Conservation (phyloP, 257 asterid species). For the Coffea canephora region DNA sequence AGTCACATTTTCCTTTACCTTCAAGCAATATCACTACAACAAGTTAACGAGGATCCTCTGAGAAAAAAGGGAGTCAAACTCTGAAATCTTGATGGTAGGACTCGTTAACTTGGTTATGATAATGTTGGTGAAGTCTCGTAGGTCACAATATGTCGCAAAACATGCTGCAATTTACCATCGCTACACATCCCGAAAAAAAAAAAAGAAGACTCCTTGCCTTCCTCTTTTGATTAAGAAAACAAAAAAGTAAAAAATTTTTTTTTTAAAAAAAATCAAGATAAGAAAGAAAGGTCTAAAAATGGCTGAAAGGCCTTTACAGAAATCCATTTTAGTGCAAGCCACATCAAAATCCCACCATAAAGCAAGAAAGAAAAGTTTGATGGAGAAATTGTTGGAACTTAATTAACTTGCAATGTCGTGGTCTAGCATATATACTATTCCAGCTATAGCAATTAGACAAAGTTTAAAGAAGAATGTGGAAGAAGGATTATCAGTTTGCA, state of each 20-base stretch:
- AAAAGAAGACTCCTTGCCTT: too few species aligned
- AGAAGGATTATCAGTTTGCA: conserved; percentile 1
- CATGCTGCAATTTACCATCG: background rate
- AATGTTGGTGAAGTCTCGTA: background rate
- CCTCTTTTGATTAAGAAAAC: background rate
- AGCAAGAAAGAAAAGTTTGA: background rate
- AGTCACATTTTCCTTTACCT: background rate
- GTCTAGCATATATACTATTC: background rate
- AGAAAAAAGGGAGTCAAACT: background rate
- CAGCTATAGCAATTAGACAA: background rate
- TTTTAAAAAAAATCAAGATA: background rate
- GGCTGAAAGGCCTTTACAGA: conserved; percentile 8
- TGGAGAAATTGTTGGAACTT: background rate
- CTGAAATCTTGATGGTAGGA: background rate
- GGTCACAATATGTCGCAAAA: background rate
- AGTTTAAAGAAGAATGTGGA: conserved; percentile 1
- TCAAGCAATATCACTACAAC: too few species aligned
- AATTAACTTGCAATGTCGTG: background rate
- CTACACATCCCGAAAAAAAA: background rate
- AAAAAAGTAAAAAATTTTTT: background rate
- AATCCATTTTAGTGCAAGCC: conserved; percentile 16
- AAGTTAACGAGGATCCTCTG: too few species aligned
- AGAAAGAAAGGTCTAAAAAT: background rate
- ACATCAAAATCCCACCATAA: conserved; percentile 22
- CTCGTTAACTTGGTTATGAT: too few species aligned